Evolutionary conservation across 2,329 filamentous ascomycete species (phyloP).

Genomic region (Penicillium brasilianum): DNA sequence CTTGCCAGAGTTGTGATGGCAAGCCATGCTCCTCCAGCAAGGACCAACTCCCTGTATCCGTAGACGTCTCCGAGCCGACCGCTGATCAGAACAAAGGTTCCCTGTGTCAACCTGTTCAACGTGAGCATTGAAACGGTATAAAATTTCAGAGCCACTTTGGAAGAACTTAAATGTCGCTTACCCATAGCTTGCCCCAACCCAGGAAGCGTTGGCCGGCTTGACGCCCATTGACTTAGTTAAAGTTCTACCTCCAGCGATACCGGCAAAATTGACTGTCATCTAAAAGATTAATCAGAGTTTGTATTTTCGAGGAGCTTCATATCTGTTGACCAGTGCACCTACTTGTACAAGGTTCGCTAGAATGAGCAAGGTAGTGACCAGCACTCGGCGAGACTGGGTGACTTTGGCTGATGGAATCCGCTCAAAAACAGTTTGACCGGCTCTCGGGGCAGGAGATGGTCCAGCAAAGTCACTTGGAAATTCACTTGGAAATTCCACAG

Average conservation of each 20-base stretch:
- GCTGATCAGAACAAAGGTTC: neutral
- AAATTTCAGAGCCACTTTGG: neutral
- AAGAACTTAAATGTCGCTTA: neutral
- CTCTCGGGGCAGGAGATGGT: neutral
- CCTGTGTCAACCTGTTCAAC: neutral
- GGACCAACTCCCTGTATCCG: neutral
- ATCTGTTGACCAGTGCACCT: neutral
- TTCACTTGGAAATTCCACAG: neutral
- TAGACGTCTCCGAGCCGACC: neutral
- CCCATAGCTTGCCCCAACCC: conserved; percentile 4
- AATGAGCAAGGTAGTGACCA: neutral
- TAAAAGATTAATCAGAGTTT: neutral
- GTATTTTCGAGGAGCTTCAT: too few species aligned
- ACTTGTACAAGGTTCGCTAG: neutral
- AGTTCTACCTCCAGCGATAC: neutral
- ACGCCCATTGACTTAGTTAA: neutral
- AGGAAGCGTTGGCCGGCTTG: neutral
- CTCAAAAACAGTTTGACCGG: neutral
- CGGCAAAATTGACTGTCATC: neutral
- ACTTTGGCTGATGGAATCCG: neutral
- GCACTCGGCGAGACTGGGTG: neutral
- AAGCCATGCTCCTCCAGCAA: conserved; percentile 3
- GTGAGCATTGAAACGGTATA: neutral
- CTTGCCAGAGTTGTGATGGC: neutral
- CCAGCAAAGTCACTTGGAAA: neutral